Evolutionary conservation across 306 rosid genomes (phyloP).

Genomic region (Glycine tomentella): DNA sequence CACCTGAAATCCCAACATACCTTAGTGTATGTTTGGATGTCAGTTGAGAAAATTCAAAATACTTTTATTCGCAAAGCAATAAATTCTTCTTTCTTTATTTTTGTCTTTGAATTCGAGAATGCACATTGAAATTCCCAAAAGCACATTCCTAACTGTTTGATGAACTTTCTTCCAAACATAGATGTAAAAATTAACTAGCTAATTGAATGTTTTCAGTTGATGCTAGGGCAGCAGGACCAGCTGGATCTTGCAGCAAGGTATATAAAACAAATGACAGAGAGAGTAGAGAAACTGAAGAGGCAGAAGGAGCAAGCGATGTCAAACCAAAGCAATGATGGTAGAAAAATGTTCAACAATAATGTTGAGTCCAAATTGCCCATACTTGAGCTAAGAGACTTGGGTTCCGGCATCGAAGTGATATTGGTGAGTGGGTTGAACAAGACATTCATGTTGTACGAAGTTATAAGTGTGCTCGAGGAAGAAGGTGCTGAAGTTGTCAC

Average conservation of each 20-base stretch:
- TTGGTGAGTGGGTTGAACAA: constrained; percentile 58
- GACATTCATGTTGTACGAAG: constrained; percentile 65
- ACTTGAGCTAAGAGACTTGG: constrained; percentile 60
- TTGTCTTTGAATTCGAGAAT: neutral
- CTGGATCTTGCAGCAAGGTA: constrained; percentile 60
- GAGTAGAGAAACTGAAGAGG: constrained; percentile 60
- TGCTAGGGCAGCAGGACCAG: constrained; percentile 62
- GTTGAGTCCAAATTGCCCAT: constrained; percentile 48
- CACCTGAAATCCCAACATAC: too few species aligned
- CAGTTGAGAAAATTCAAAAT: too few species aligned
- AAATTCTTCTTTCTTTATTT: too few species aligned
- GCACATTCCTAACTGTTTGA: neutral
- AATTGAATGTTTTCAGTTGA: constrained; percentile 46
- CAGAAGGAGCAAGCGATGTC: constrained; percentile 55
- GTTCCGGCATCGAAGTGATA: constrained; percentile 61
- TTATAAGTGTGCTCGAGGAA: constrained; percentile 64
- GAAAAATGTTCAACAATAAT: neutral
- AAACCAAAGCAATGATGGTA: neutral
- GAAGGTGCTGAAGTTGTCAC: constrained; percentile 79
- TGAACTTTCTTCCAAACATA: neutral
- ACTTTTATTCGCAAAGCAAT: too few species aligned
- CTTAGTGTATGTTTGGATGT: too few species aligned
- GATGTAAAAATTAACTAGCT: neutral
- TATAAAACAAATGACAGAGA: constrained; percentile 58
- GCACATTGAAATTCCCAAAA: neutral